These are phyloP conservation scores for Lactifluus rugatus DNA, from an alignment of 768 basidiomycete genomes.

Conservation along the genomic window DNA sequence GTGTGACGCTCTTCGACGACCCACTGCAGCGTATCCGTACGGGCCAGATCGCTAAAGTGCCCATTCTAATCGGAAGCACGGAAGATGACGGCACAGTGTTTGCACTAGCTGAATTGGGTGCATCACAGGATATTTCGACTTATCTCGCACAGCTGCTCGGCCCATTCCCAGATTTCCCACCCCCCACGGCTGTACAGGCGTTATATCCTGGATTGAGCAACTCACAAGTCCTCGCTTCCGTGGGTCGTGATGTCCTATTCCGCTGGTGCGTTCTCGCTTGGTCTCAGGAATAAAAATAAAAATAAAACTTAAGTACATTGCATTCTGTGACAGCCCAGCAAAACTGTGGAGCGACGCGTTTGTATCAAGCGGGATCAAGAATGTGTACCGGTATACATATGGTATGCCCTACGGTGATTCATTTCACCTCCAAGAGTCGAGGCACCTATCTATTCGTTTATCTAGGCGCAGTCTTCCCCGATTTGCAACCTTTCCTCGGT, in stretches of 20 bases:
- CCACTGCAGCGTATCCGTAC: slow-evolving; percentile 7
- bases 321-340: background rate
- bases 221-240: background rate
- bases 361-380: background rate
- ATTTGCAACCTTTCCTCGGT: background rate
- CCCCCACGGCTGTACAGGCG: background rate
- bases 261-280: background rate
- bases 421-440: background rate
- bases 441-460: background rate
- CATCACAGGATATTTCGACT: background rate
- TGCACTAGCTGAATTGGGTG: background rate
- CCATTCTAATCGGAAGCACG: slow-evolving; percentile 7
- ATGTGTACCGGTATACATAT: slow-evolving; percentile 9
- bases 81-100: slow-evolving; percentile 3
- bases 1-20: slow-evolving; percentile 3
- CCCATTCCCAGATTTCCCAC: background rate
- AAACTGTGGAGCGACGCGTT: slow-evolving; percentile 12
- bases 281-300: too few species aligned
- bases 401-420: background rate
- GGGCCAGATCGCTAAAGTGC: background rate
- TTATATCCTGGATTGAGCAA: slow-evolving; percentile 3
- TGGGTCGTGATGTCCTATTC: background rate
- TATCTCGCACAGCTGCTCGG: background rate
- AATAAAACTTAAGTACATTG: too few species aligned
- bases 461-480: background rate